Evolutionary conservation across 83 land plant genomes (phyloP).

Genomic region (Thuja plicata): DNA sequence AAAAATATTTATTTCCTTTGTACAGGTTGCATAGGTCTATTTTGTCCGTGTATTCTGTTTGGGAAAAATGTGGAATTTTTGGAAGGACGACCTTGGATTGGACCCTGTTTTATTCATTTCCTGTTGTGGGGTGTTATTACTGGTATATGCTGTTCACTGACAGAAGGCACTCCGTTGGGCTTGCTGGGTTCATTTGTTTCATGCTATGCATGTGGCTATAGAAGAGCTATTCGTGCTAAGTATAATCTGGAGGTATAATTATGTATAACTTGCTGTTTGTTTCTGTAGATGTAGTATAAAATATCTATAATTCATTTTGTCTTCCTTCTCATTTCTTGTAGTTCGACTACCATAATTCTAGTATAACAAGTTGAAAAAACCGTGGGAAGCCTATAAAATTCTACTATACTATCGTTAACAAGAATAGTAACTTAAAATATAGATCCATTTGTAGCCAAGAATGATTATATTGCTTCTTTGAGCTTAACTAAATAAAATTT

Average conservation of each 20-base stretch:
- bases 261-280: neutral
- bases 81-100: slow-evolving; percentile 66
- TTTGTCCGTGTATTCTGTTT: slow-evolving; percentile 82
- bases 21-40: slow-evolving; percentile 75
- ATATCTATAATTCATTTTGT: neutral
- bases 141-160: slow-evolving; percentile 64
- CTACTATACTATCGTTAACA: neutral
- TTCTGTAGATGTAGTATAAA: neutral
- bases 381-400: neutral
- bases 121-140: slow-evolving; percentile 67
- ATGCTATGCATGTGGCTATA: slow-evolving; percentile 84
- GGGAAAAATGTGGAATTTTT: slow-evolving; percentile 83
- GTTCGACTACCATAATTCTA: neutral
- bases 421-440: neutral
- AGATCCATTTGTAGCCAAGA: neutral
- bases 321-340: neutral
- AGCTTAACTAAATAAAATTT: neutral
- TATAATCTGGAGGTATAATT: slow-evolving; percentile 72
- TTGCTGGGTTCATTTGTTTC: slow-evolving; percentile 73
- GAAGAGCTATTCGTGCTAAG: slow-evolving; percentile 61
- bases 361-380: neutral
- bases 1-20: neutral
- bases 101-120: slow-evolving; percentile 76
- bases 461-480: neutral
- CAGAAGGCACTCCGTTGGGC: slow-evolving; percentile 57